Percentiles rank a stretch among this genome's conserved stretches.
Conservation (phyloP, 495 filamentous ascomycete species). For the Penicillium ochrochloron region DNA sequence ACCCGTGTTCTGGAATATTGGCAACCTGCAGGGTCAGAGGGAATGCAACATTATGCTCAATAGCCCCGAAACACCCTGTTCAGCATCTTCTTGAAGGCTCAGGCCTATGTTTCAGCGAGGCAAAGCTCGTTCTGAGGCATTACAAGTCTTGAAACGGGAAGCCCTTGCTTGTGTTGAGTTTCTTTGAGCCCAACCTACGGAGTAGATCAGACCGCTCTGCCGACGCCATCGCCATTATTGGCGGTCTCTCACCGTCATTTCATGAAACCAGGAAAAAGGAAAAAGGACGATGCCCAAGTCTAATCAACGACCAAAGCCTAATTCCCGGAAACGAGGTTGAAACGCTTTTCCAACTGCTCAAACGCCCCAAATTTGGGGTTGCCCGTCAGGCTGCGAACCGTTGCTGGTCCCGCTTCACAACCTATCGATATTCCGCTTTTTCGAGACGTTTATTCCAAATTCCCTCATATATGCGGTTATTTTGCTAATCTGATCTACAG, state of each 20-base stretch:
- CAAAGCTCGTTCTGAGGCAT: not conserved
- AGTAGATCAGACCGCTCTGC: conserved; percentile 2
- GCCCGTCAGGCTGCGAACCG: not conserved
- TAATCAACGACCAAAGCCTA: not conserved
- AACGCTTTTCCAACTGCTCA: not conserved
- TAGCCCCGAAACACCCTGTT: not conserved
- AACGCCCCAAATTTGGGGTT: not conserved
- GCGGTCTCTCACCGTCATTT: conserved; percentile 1
- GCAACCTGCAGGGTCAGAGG: not conserved
- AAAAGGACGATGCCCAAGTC: not conserved
- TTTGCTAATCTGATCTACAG: not conserved
- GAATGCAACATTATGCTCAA: not conserved
- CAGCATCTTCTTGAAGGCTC: not conserved
- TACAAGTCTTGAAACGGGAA: not conserved
- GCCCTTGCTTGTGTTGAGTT: conserved; percentile 3
- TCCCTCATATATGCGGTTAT: not conserved
- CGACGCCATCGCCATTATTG: not conserved
- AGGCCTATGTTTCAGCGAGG: not conserved
- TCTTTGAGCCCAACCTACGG: conserved; percentile 5
- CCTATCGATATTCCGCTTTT: not conserved
- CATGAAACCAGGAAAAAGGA: not conserved
- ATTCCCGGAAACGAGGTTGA: not conserved
- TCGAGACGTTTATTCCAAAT: not conserved
- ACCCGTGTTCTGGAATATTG: not conserved
- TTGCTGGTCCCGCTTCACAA: not conserved